A percentile compares a stretch with the other conserved stretches of the same genome.
Conservation (phyloP, 1,139 yeast genomes). For the Tardiomyces blankii region DNA sequence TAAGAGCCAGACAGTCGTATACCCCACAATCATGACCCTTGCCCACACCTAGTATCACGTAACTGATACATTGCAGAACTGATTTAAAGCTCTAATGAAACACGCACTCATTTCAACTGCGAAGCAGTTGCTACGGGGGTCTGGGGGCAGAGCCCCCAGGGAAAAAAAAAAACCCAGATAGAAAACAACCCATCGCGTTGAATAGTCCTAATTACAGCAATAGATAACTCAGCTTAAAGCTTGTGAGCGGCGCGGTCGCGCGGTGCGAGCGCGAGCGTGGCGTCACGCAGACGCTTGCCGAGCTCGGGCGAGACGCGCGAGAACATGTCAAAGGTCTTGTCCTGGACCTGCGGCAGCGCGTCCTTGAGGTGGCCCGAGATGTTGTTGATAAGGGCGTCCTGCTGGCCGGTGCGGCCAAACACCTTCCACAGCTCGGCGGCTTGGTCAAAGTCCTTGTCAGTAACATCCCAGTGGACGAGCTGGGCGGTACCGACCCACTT, state of each 20-base stretch:
- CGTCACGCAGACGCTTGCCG: constrained; percentile 52
- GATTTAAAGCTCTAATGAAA: no score
- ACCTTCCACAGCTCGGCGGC: constrained; percentile 60
- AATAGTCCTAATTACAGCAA: no score
- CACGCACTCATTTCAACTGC: no score
- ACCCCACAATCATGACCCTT: no score
- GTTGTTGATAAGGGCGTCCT: constrained; percentile 73
- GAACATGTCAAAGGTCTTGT: constrained; percentile 69
- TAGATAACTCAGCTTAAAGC: not conserved
- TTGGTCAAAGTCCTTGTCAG: constrained; percentile 53
- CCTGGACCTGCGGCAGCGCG: constrained; percentile 71
- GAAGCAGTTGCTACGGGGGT: no score
- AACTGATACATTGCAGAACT: no score
- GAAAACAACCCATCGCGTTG: no score
- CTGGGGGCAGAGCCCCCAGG: no score
- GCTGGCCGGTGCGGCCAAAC: constrained; percentile 55
- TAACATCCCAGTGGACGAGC: constrained; percentile 76
- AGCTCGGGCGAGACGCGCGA: constrained; percentile 59
- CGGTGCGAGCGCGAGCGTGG: constrained; percentile 46
- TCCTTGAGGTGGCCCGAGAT: constrained; percentile 61
- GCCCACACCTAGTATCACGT: no score
- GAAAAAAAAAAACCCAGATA: no score
- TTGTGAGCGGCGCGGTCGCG: not conserved
- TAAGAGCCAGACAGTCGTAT: no score
- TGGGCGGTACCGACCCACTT: constrained; percentile 81